Base-by-base conservation (phyloP, 257 asterid species). In the Capsicum pubescens region DNA sequence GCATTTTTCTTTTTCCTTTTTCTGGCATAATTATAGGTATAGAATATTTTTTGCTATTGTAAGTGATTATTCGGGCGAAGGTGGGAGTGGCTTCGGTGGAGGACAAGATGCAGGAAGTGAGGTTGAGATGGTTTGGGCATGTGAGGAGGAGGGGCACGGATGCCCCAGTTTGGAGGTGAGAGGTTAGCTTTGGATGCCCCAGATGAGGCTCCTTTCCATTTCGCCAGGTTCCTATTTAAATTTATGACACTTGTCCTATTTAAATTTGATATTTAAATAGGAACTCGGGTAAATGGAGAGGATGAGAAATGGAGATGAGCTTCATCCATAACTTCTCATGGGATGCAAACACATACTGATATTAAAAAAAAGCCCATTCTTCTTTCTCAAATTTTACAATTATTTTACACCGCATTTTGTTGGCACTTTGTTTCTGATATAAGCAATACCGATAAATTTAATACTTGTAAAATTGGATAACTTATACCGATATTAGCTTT, bases 331-430 rank as follows among this genome's bases (percentile, higher is more conserved):
- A 39, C 44, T 16, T 42, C 9, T 46, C 32, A 39, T 69, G 9
- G 55, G 15, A 69, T 3, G 32, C 42, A 69, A 69, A 39, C 55
- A 69, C 32, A 69, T 39, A 61, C 7, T 42, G 32, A 39, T 8
- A 14, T 69, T 69, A 69, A 54, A 0, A 16, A 69, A 8, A 39
- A 69, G 32, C 19, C 55, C 16, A 15, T 15, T 69, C 78, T 69
- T 39, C 55, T 39, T 69, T 69, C 32, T 69, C 32, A 39, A 69
- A 69, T 69, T 69, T 26, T 69, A 69, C 55, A 69, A 69, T 69
- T 69, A 21, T 50, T 26, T 48, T 74, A 74, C 42, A 21, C 80
- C n/a, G 17, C 16, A 0, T 48, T 48, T 74, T 52, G 80, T 74
- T 74, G 42, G 60, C 0, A 74, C 12, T 9, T 50, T 50, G 32